Evolutionary conservation across 1,284 basidiomycete genomes (phyloP).

Genomic region (Microbotryum silenes-acaulis): DNA sequence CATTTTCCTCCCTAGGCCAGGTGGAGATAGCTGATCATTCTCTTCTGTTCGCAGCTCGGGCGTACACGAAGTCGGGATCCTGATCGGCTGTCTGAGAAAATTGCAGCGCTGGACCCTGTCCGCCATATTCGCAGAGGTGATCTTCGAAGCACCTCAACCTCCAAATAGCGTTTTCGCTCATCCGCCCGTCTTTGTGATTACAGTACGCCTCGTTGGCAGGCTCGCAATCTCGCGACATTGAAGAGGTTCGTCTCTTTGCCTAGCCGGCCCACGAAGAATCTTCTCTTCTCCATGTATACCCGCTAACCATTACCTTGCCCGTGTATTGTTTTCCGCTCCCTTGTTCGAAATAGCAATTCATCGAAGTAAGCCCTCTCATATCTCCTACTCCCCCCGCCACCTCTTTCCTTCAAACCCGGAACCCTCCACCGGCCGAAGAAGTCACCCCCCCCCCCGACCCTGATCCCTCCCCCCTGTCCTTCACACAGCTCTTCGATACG

Average conservation of each 20-base stretch:
- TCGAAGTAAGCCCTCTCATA: slow-evolving; percentile 1
- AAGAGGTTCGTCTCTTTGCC: slow-evolving; percentile 2
- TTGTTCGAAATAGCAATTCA: slow-evolving; percentile 6
- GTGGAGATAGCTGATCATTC: neutral
- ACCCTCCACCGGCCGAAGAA: too few relatives aligned
- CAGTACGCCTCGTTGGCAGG: slow-evolving; percentile 12
- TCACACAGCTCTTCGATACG: slow-evolving; percentile 9
- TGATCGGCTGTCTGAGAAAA: slow-evolving; percentile 49
- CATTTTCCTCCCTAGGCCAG: neutral
- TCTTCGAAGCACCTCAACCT: neutral
- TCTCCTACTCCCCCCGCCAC: too few relatives aligned
- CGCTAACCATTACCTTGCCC: too few relatives aligned
- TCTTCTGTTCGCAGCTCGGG: slow-evolving; percentile 1
- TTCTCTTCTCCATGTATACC: too few relatives aligned
- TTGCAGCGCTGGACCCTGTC: slow-evolving; percentile 51
- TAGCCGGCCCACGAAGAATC: too few relatives aligned
- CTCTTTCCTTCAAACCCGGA: too few relatives aligned
- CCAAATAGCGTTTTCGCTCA: neutral
- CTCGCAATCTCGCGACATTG: neutral
- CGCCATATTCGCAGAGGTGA: slow-evolving; percentile 48
- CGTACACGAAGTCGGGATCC: slow-evolving; percentile 43
- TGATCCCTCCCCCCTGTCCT: neutral
- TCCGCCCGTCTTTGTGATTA: neutral
- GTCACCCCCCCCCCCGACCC: neutral
- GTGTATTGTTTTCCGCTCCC: too few relatives aligned